A percentile compares a stretch with the other conserved stretches of the same genome.
Conservation (phyloP, 208 protist genomes). For the Entamoeba moshkovskii region DNA sequence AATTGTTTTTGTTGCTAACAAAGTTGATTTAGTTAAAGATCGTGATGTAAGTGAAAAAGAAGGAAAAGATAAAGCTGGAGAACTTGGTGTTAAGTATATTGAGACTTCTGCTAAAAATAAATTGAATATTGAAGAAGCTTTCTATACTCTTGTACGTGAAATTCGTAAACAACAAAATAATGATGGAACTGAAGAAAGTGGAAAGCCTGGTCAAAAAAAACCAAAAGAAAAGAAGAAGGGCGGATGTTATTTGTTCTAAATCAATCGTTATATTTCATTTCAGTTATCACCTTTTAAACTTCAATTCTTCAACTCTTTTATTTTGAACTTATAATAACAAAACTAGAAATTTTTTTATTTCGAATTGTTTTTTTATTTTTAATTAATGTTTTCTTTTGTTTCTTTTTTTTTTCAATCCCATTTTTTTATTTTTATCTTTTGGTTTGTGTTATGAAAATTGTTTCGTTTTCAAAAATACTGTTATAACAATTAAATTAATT, state of each 20-base stretch:
- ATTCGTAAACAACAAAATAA: background rate
- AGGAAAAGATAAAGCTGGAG: slow-evolving; percentile 35
- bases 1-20: slow-evolving; percentile 49
- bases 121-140: slow-evolving; percentile 45
- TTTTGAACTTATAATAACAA: no score
- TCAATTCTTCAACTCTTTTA: no score
- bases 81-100: slow-evolving; percentile 31
- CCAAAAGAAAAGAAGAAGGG: background rate
- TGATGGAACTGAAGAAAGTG: background rate
- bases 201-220: background rate
- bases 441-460: no score
- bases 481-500: no score
- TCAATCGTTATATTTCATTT: background rate
- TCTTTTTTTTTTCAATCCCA: no score
- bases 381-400: no score
- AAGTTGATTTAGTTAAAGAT: slow-evolving; percentile 40
- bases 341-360: no score
- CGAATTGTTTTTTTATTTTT: no score
- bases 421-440: no score
- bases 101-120: slow-evolving; percentile 47
- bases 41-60: slow-evolving; percentile 37
- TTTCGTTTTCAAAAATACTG: no score
- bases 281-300: no score
- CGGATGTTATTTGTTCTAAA: background rate
- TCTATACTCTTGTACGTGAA: slow-evolving; percentile 12